Conservation (phyloP, 176 grass and related monocot genomes). For the Zea mays region Zm-B73-REFERENCE-NAM-5.0 NC_050101.1:173962501-173963000, state of each 20-base stretch:
- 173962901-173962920: not conserved
- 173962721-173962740: not conserved
- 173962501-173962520: not conserved
- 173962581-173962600: not conserved
- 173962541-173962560: conserved; percentile 21
- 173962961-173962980: conserved; percentile 20
- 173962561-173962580: not conserved
- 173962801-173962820: not conserved
- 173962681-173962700: not conserved
- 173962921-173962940: not conserved
- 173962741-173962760: not conserved
- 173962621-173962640: not conserved
- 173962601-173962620: not conserved
- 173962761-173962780: conserved; percentile 1
- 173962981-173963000: not conserved
- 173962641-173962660: too few relatives aligned
- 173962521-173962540: not conserved
- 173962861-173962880: not conserved
- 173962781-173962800: not conserved
- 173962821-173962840: not conserved
- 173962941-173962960: conserved; percentile 27
- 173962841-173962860: not conserved
- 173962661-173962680: not conserved
- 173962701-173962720: not conserved
- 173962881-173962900: not conserved